Conservation (phyloP, 208 protist genomes). For the Acanthamoeba healyi region DNA sequence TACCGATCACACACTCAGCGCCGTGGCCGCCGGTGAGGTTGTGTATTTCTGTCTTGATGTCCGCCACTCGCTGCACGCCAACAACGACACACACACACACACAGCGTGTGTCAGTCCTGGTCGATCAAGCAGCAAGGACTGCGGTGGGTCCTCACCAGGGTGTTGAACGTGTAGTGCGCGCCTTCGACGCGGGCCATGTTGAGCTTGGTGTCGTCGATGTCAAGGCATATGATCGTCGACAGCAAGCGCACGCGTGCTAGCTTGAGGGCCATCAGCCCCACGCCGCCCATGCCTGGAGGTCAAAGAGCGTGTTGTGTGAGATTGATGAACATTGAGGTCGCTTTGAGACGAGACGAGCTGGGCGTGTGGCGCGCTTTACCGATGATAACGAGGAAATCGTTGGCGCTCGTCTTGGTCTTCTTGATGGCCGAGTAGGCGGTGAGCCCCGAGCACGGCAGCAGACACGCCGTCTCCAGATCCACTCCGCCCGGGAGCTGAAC, state of each 20-base stretch:
- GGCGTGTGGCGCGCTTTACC: not conserved
- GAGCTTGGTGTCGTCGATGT: conserved; percentile 54
- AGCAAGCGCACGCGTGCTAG: not conserved
- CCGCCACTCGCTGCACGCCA: not conserved
- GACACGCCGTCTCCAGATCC: conserved; percentile 20
- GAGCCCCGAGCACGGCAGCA: conserved; percentile 62
- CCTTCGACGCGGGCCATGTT: conserved; percentile 9
- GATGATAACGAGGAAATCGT: conserved; percentile 53
- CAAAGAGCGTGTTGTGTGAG: not conserved
- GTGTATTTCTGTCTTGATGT: not conserved
- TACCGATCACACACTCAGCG: conserved; percentile 47
- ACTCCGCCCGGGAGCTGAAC: not conserved
- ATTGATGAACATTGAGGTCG: not conserved
- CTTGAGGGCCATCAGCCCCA: conserved; percentile 73
- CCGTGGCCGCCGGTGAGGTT: conserved; percentile 15
- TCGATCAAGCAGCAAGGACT: too few relatives aligned
- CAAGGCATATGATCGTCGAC: conserved; percentile 53
- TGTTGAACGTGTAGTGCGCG: conserved; percentile 16
- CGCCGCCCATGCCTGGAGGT: conserved; percentile 55
- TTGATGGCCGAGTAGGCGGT: conserved; percentile 65
- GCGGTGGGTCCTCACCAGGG: too few relatives aligned
- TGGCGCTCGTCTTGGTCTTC: conserved; percentile 26
- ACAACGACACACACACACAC: not conserved
- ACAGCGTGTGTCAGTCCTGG: not conserved
- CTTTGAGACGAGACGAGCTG: not conserved